Evolutionary conservation across 2,329 filamentous ascomycete genomes (phyloP).

Genomic region (Fusarium sp.): DNA sequence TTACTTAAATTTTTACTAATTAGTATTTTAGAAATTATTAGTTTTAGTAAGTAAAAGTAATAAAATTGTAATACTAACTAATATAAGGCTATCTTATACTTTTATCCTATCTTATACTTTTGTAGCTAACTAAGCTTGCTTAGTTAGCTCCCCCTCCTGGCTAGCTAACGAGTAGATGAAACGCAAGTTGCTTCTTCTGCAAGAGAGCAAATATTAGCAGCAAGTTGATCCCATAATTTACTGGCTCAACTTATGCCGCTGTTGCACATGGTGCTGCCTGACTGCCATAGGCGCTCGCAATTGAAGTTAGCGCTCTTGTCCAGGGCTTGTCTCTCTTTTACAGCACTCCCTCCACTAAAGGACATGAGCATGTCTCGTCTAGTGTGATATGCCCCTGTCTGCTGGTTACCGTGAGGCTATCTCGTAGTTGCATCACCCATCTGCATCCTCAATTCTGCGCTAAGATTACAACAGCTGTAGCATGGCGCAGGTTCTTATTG

Average conservation of each 20-base stretch:
- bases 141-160: no score
- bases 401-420: no score
- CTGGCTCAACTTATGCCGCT: not conserved
- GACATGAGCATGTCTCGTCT: not conserved
- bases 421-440: no score
- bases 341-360: not conserved
- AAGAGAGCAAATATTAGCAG: not conserved
- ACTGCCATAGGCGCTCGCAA: not conserved
- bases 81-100: no score
- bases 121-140: no score
- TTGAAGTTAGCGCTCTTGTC: not conserved
- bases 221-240: not conserved
- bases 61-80: no score
- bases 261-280: not conserved
- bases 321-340: not conserved
- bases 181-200: not conserved
- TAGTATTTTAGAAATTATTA: no score
- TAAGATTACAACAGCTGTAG: not conserved
- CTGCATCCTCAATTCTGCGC: not conserved
- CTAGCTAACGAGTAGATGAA: no score
- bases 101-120: no score
- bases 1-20: no score
- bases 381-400: no score
- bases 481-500: not conserved
- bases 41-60: no score